Conservation (phyloP, 2,329 filamentous ascomycete species). For the Didymella glomerata region DNA sequence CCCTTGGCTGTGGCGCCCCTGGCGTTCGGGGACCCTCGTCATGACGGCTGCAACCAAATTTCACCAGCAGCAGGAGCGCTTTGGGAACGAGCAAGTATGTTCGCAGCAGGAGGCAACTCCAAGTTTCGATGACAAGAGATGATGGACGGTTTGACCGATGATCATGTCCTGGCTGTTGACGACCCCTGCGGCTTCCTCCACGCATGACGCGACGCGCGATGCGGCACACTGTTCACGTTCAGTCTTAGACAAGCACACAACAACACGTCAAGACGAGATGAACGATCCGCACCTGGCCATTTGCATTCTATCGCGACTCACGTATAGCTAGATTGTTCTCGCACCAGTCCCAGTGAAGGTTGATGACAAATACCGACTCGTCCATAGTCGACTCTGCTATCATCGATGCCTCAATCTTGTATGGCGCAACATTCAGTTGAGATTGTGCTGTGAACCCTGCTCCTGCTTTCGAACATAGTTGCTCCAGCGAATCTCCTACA, state of each 20-base stretch:
- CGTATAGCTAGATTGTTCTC: too few species aligned
- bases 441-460: too few species aligned
- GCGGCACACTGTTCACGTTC: not conserved
- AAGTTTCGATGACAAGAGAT: not conserved
- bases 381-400: too few species aligned
- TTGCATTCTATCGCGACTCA: too few species aligned
- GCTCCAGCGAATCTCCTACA: too few species aligned
- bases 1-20: constrained; percentile 10
- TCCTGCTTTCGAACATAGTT: too few species aligned
- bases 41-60: not conserved
- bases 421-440: too few species aligned
- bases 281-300: too few species aligned
- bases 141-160: not conserved
- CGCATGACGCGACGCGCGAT: not conserved
- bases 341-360: too few species aligned
- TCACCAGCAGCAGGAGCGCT: not conserved
- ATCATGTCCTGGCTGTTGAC: not conserved
- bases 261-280: not conserved
- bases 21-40: not conserved
- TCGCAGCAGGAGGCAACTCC: not conserved
- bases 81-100: not conserved
- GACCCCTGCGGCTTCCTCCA: not conserved
- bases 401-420: too few species aligned
- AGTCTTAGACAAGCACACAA: not conserved
- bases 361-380: too few species aligned